Conservation (phyloP, 2,329 filamentous ascomycete species). For the Aquanectria penicillioides region DNA sequence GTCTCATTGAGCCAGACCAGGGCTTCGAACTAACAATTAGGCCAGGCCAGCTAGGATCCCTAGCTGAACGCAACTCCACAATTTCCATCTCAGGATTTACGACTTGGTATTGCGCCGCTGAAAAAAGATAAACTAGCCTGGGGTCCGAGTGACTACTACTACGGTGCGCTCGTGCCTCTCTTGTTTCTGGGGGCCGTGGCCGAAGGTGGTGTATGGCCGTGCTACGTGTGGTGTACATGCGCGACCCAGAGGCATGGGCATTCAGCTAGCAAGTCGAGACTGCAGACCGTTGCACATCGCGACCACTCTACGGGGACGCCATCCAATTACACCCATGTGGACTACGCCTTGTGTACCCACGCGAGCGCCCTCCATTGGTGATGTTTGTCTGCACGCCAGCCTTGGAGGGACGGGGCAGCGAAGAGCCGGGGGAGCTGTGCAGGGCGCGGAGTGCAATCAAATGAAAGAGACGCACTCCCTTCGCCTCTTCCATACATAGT, state of each 20-base stretch:
- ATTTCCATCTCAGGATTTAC: not conserved
- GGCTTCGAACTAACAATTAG: too few relatives aligned
- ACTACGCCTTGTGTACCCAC: conserved; percentile 19
- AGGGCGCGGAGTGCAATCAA: not conserved
- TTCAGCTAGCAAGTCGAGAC: not conserved
- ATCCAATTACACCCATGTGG: conserved; percentile 27
- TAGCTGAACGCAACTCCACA: conserved; percentile 8
- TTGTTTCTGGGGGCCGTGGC: not conserved
- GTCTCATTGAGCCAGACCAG: too few relatives aligned
- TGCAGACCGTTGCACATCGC: conserved; percentile 9
- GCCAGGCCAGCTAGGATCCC: too few relatives aligned
- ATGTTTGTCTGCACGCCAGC: conserved; percentile 15
- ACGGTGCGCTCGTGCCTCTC: not conserved
- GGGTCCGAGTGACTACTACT: not conserved
- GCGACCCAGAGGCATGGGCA: conserved; percentile 6
- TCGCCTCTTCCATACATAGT: not conserved
- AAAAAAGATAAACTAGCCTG: not conserved
- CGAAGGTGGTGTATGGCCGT: not conserved
- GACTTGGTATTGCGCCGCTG: not conserved
- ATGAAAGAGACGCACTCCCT: conserved; percentile 23
- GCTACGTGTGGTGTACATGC: not conserved
- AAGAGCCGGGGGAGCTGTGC: conserved; percentile 3
- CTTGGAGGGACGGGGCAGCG: conserved; percentile 1
- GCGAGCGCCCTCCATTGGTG: conserved; percentile 11
- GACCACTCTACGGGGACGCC: conserved; percentile 3